These are phyloP conservation scores for Helicocarpus griseus DNA, from an alignment of 2,329 filamentous ascomycete genomes.

Conservation along the genomic window DNA sequence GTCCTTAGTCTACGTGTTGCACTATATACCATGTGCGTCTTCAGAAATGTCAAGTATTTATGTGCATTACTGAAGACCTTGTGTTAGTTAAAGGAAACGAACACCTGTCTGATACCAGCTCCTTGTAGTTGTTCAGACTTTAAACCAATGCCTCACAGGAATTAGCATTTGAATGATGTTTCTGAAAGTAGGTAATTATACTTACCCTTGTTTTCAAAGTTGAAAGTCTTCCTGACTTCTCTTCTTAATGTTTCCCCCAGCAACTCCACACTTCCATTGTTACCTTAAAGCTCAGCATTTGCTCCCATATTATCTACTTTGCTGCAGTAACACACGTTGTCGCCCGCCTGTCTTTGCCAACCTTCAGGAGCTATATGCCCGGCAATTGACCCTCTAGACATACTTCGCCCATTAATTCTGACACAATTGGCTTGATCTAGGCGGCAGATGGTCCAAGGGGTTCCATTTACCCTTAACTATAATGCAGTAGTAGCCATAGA, in stretches of 20 bases:
- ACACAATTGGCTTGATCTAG: conserved; percentile 18
- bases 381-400: conserved; percentile 15
- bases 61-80: conserved; percentile 67
- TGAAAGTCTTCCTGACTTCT: conserved; percentile 75
- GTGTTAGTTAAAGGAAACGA: conserved; percentile 73
- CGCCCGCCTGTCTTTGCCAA: conserved; percentile 4
- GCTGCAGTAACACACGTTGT: conserved; percentile 33
- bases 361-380: conserved; percentile 3
- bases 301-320: background rate
- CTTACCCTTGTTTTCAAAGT: conserved; percentile 74
- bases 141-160: conserved; percentile 96
- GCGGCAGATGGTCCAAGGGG: conserved; percentile 22
- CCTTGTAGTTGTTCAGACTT: conserved; percentile 91
- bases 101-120: conserved; percentile 99
- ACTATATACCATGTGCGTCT: conserved; percentile 97
- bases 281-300: background rate
- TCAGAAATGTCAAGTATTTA: conserved; percentile 69
- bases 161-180: conserved; percentile 83
- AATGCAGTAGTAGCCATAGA: too few relatives aligned
- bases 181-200: background rate
- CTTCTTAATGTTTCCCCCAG: conserved; percentile 72
- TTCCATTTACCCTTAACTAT: too few relatives aligned
- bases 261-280: conserved; percentile 20
- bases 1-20: conserved; percentile 80
- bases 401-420: conserved; percentile 47